phyloP scores from a whole-genome alignment of 768 basidiomycete species.

The Panellus pusillus region DNA sequence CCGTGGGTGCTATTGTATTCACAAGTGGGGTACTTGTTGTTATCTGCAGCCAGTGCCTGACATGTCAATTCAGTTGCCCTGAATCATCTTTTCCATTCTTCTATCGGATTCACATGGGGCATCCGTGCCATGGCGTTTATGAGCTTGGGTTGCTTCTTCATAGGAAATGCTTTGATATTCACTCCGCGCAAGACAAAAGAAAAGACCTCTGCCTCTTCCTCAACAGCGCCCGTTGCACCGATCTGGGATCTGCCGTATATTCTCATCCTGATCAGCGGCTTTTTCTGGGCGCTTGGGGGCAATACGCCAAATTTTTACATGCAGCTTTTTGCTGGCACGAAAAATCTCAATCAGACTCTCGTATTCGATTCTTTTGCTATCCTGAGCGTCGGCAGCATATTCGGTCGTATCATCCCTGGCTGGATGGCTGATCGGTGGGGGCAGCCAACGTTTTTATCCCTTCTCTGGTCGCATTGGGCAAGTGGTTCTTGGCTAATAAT shows the following conservation, averaged over 20 bases:
- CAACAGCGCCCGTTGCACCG: not conserved
- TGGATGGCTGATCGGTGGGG: constrained; percentile 14
- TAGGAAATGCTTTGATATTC: constrained; percentile 9
- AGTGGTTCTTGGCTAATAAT: not conserved
- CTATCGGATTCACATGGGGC: constrained; percentile 10
- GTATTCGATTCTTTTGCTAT: constrained; percentile 13
- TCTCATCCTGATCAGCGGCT: constrained; percentile 10
- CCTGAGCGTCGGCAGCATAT: constrained; percentile 11
- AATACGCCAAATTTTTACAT: constrained; percentile 15
- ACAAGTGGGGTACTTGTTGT: not conserved
- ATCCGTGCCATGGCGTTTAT: constrained; percentile 11
- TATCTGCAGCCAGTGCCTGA: not conserved
- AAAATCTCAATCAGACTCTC: constrained; percentile 6
- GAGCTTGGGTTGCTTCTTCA: constrained; percentile 9
- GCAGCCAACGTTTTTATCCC: constrained; percentile 12
- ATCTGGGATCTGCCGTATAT: constrained; percentile 14
- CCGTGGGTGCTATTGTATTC: constrained; percentile 10
- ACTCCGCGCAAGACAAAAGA: not conserved
- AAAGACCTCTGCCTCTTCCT: not conserved
- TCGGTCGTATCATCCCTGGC: constrained; percentile 12
- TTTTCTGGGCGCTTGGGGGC: constrained; percentile 6
- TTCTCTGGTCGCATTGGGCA: constrained; percentile 6
- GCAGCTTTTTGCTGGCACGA: constrained; percentile 9
- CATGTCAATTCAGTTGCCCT: not conserved
- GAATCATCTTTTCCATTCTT: constrained; percentile 11